Percentiles rank a stretch among this genome's conserved stretches.
Evolutionary conservation across 768 basidiomycete species (phyloP).

Genomic region (Gautieria morchelliformis): DNA sequence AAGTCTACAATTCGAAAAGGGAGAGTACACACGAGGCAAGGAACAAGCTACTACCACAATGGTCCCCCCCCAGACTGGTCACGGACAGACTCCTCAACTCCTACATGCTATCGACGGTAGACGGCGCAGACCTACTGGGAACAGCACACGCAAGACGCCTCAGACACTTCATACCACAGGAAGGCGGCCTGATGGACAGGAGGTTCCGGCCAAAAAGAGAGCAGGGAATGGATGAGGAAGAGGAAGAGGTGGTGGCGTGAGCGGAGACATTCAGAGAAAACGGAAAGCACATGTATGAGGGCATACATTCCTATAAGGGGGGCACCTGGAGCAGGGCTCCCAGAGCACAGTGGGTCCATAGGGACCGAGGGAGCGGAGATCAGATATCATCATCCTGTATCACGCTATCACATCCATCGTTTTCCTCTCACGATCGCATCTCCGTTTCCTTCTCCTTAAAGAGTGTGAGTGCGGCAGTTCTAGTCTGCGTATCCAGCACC

Average conservation of each 20-base stretch:
- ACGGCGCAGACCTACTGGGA: background rate
- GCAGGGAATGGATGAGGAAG: no score
- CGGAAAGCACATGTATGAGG: background rate
- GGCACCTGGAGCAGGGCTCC: background rate
- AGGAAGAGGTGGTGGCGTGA: background rate
- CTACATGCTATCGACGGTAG: background rate
- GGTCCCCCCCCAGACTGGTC: constrained; percentile 18
- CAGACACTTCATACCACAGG: background rate
- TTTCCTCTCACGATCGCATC: no score
- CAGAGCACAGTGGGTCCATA: no score
- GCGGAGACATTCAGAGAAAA: background rate
- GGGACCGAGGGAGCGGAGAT: no score
- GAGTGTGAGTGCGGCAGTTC: no score
- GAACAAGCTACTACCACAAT: constrained; percentile 22
- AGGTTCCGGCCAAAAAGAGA: background rate
- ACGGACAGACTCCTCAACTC: background rate
- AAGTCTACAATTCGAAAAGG: constrained; percentile 20
- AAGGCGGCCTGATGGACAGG: background rate
- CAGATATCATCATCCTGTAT: no score
- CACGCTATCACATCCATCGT: no score
- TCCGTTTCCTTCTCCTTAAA: no score
- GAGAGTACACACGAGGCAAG: constrained; percentile 20
- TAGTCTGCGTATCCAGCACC: no score
- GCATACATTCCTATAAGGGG: background rate
- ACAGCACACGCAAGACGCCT: background rate